phyloP scores from a whole-genome alignment of 2,329 filamentous ascomycete genomes.

The Alternaria longipes region DNA sequence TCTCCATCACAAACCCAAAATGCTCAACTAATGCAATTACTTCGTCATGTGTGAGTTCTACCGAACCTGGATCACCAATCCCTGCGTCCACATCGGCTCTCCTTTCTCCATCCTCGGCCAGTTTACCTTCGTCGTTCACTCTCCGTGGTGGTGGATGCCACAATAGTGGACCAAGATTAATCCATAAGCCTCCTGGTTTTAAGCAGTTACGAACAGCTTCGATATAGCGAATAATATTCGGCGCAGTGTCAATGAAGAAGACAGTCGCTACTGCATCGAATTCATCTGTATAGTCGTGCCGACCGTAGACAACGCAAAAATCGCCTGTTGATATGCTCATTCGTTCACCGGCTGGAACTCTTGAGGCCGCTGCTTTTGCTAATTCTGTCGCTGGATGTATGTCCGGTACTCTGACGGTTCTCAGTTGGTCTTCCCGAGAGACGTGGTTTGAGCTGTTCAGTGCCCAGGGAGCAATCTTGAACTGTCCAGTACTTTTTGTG shows the following conservation, averaged over 20 bases:
- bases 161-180: conserved; percentile 89
- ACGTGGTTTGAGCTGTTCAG: conserved; percentile 88
- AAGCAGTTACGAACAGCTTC: conserved; percentile 83
- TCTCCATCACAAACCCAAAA: conserved; percentile 79
- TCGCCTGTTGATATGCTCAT: conserved; percentile 97
- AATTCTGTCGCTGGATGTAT: conserved; percentile 59
- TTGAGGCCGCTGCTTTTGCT: conserved; percentile 27
- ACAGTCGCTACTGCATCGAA: conserved; percentile 89
- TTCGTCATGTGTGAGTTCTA: conserved; percentile 91
- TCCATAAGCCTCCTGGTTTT: conserved; percentile 78
- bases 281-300: conserved; percentile 65
- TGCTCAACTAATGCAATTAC: conserved; percentile 77
- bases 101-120: conserved; percentile 22
- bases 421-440: conserved; percentile 77
- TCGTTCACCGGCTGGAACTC: conserved; percentile 61
- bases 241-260: conserved; percentile 97
- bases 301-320: conserved; percentile 85
- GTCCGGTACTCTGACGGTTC: conserved; percentile 79
- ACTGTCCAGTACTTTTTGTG: conserved; percentile 67
- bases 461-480: conserved; percentile 84
- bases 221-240: conserved; percentile 89
- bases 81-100: conserved; percentile 56
- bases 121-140: conserved; percentile 3
- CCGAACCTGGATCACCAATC: conserved; percentile 87
- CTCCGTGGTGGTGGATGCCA: conserved; percentile 91